Evolutionary conservation across 2,329 filamentous ascomycete species (phyloP), one percentile per base, ranked within the genome.

Genomic region (Penicillium capsulatum): DNA sequence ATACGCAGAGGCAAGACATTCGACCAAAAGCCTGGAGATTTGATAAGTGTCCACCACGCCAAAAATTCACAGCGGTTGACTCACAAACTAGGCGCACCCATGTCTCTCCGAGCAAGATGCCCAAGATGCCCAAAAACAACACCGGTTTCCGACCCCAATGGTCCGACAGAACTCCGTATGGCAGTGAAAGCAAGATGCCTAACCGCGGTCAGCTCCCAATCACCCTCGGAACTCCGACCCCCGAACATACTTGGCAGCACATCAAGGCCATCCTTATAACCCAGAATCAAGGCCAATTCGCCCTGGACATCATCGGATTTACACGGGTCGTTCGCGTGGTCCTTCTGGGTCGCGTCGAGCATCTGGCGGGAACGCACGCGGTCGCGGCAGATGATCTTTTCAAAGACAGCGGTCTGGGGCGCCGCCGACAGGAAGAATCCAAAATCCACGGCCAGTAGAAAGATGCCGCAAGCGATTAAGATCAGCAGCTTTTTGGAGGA

Each of bases 251-350:
- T 41, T 16, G 57, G 56, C 13, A 61, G 17, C 5, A 47, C 38
- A 14, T 50, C 50, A 15, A 54, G 46, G 4, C 51, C 58, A 17
- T 55, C 50, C 34, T 59, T 58, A 40, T 55, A 59, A 2, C 59
- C 59, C 10, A 48, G 44, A 4, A 63, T 31, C 9, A 61, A 31
- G 8, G 59, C 60, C 30, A 61, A 31, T 34, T 63, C 58, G 11
- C 45, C 54, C 32, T 63, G 60, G 10, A 63, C 57, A 10, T 40
- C 38, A 16, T 58, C 58, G 4, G 58, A 54, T 48, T 63, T 62
- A 31, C 60, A 63, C 10, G 44, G 48, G 22, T 54, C 36, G 8
- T 24, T 17, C 13, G 9, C 8, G 13, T 17, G 14, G 3, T 26
- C 29, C 7, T 15, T 16, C 8, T 17, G 14, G 6, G 36, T 42